Evolutionary conservation across 345 rosid genomes (phyloP), one percentile per base, ranked within the genome.

Genomic region (Melastoma malabathricum): DNA sequence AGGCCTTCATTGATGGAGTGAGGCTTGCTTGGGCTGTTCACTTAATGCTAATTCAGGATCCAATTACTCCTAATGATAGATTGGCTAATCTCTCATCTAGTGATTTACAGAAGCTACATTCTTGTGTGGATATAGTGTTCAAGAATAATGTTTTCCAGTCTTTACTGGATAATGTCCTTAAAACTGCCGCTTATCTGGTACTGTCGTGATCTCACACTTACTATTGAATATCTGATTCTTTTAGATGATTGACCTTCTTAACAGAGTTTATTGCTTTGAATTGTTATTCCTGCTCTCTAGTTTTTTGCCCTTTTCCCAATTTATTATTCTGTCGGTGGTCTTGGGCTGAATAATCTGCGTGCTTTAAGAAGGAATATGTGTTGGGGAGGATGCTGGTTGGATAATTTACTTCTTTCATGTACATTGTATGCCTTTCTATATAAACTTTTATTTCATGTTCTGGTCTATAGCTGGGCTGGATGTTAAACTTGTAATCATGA

Each of bases 11-110:
- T 49, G 86, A 83, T 58, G 77, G 84, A 18, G 64, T 80, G 71
- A 76, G 92, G 68, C 86, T 90, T 71, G 92, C 89, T 55, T 90
- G 96, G 96, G 76, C 76, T 67, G 92, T 84, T 47, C 92, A 83
- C 78, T 68, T 84, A 76, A 78, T 90, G 84, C 52, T 90, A 53
- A 75, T 78, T 70, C 66, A 75, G 60, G 96, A 90, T 61, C 79
- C 70, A 44, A 61, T 67, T 64, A 63, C 78, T 58, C 62, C 74
- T 62, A 70, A 65, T 69, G 97, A 82, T 53, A 65, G 77, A 47
- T 53, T 66, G 59, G 68, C 82, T 51, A 69, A 58, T 66, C 66
- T 66, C 44, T 72, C 83, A 46, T 73, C 89, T 25, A 67, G 68
- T 73, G 84, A 86, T 68, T 64, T 76, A 67, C 80, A 71, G 53